Evolutionary conservation across 768 basidiomycete genomes (phyloP), one percentile per base, ranked within the genome.

Genomic region (Cantharellus cinnabarinus): DNA sequence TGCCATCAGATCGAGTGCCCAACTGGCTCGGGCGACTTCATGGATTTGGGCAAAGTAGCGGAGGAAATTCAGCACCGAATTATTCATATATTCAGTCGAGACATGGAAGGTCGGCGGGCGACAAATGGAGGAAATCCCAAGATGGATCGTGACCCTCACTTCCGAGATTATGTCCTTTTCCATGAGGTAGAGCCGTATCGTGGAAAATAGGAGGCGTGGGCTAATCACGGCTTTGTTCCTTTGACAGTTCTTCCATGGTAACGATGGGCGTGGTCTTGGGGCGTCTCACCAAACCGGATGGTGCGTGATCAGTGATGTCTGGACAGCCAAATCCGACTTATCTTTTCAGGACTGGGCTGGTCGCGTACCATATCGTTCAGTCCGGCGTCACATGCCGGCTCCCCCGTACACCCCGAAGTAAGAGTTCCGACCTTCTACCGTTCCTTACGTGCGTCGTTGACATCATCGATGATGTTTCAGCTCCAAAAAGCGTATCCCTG

Each of bases 41-140:
- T 97, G 91, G 88, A 90, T 67, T 80, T 99, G 4, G 88, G 84
- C 5, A 77, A 80, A 60, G 90, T 94, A 20, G 90, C 95, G 3
- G 94, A 97, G 66, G 95, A 99, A 70, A 91, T 99, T 59, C 95
- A 98, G 70, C 94, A 98, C 67, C 83, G 95, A n/a, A 82, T 98
- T 62, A 99, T 98, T 59, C 91, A 98, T 69, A 90, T 99, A 65
- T 99, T 99, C 66, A 83, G 88, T n/a, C 81, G 91, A 37, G 94
- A 99, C 67, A 69, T 79, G 62, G 78, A 88, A 61, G 91, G 93
- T 5, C 77, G 79, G 62, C 76, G 95, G 44, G 91, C 95, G 0
- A 85, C 84, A 15, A 98, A 99, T 67, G 95, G 93, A 20, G 89
- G 89, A 4, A 85, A 85, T 66, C 74, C 79, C 41, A 86, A 82